Evolutionary conservation across 1,284 basidiomycete species (phyloP).

Genomic region (Malassezia globosa): DNA sequence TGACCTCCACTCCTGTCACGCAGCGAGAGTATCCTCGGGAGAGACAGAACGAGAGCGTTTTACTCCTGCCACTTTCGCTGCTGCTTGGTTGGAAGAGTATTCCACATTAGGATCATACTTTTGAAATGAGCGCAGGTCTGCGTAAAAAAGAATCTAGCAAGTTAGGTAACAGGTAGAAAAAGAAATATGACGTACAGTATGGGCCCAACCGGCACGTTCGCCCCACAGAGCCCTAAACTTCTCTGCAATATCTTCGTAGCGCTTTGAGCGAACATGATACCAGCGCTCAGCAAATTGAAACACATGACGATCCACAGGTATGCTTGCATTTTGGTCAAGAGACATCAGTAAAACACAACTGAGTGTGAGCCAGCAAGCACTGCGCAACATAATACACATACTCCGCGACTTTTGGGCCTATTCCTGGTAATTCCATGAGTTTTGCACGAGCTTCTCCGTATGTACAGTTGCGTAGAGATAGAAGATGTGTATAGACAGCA

Average conservation of each 20-base stretch:
- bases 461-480: slow-evolving; percentile 52
- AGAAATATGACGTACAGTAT: slow-evolving; percentile 22
- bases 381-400: slow-evolving; percentile 6
- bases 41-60: background rate
- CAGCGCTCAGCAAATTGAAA: slow-evolving; percentile 43
- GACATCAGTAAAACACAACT: slow-evolving; percentile 93
- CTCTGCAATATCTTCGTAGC: slow-evolving; percentile 41
- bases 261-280: slow-evolving; percentile 35
- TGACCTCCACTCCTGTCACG: too few species aligned
- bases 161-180: background rate
- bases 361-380: too few species aligned
- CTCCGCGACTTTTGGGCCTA: slow-evolving; percentile 65
- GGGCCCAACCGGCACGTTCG: slow-evolving; percentile 43
- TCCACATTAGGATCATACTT: slow-evolving; percentile 17
- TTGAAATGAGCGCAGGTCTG: slow-evolving; percentile 34
- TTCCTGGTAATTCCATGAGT: slow-evolving; percentile 68
- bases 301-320: slow-evolving; percentile 45
- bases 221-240: slow-evolving; percentile 40
- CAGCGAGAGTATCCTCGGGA: background rate
- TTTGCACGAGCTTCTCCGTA: slow-evolving; percentile 61
- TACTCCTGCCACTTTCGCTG: background rate
- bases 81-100: background rate
- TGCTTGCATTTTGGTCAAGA: slow-evolving; percentile 58
- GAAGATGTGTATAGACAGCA: slow-evolving; percentile 54
- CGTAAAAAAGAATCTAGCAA: slow-evolving; percentile 32